phyloP scores from a whole-genome alignment of 805 yeast species.

The Yamadazyma endophytica region DNA sequence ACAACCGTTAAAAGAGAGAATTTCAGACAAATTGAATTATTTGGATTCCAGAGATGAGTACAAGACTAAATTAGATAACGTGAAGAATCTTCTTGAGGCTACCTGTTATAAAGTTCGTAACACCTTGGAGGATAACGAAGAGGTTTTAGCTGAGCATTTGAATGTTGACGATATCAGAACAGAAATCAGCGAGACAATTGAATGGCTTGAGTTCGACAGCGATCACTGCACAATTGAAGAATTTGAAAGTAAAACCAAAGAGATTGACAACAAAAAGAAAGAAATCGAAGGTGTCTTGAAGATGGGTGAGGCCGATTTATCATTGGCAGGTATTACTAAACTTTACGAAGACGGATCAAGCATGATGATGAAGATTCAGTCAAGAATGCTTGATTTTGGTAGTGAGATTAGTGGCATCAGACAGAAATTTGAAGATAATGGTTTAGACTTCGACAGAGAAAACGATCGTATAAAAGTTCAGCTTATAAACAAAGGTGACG shows the following conservation, averaged over 20 bases:
- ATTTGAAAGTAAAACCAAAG: constrained; percentile 20
- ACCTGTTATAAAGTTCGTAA: constrained; percentile 67
- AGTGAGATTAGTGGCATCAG: constrained; percentile 42
- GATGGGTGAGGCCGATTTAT: constrained; percentile 45
- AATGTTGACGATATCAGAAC: constrained; percentile 11
- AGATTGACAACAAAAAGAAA: constrained; percentile 14
- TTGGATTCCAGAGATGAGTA: constrained; percentile 55
- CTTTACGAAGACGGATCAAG: constrained; percentile 41
- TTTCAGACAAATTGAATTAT: constrained; percentile 45
- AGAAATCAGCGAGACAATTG: constrained; percentile 48
- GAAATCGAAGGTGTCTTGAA: constrained; percentile 32
- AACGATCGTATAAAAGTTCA: constrained; percentile 39
- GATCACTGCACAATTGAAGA: constrained; percentile 41
- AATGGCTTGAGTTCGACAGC: constrained; percentile 77
- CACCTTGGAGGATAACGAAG: constrained; percentile 51
- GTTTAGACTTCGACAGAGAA: constrained; percentile 51
- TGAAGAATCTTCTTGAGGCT: constrained; percentile 68
- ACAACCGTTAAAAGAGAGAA: constrained; percentile 37
- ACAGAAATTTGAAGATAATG: constrained; percentile 39
- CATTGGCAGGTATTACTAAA: constrained; percentile 39
- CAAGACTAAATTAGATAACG: constrained; percentile 50
- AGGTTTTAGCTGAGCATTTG: constrained; percentile 27
- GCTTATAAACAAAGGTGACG: constrained; percentile 16
- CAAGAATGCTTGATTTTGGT: constrained; percentile 40
- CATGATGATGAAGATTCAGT: constrained; percentile 40